Evolutionary conservation across 1,284 basidiomycete species (phyloP).

Genomic region (Boletellus deceptivus): DNA sequence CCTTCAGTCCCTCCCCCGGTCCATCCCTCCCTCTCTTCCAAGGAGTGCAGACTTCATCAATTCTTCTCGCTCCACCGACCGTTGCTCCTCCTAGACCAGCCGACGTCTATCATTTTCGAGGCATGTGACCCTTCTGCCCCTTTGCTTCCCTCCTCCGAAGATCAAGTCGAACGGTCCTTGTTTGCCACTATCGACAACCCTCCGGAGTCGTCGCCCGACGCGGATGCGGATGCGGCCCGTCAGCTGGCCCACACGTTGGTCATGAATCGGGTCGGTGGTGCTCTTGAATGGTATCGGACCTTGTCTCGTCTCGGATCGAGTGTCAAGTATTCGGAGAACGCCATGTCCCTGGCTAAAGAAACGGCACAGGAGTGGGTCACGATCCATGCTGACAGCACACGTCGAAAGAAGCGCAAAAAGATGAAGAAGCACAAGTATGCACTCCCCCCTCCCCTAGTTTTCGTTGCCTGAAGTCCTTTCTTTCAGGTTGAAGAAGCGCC

Average conservation of each 20-base stretch:
- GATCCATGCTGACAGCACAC: constrained; percentile 72
- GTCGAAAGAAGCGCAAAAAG: constrained; percentile 81
- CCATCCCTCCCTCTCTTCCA: constrained; percentile 57
- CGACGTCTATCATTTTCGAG: constrained; percentile 55
- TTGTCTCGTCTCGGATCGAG: constrained; percentile 60
- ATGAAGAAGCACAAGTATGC: constrained; percentile 90
- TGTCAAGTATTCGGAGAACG: constrained; percentile 43
- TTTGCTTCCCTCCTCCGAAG: constrained; percentile 24
- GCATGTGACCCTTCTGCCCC: constrained; percentile 37
- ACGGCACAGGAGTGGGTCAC: constrained; percentile 58
- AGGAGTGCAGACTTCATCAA: constrained; percentile 72
- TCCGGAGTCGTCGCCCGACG: constrained; percentile 56
- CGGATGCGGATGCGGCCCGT: constrained; percentile 73
- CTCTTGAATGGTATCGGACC: constrained; percentile 61
- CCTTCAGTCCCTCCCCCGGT: constrained; percentile 17
- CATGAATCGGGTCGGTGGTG: constrained; percentile 58
- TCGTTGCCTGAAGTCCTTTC: constrained; percentile 6
- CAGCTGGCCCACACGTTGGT: constrained; percentile 68
- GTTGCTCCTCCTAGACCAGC: constrained; percentile 61
- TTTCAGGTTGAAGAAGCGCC: constrained; percentile 44
- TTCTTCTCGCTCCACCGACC: constrained; percentile 79
- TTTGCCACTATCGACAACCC: constrained; percentile 42
- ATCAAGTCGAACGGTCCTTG: constrained; percentile 7
- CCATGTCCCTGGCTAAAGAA: constrained; percentile 47
- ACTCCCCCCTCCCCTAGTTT: not conserved